A percentile compares a stretch with the other conserved stretches of the same genome.
These are phyloP conservation scores for Melaleuca quinquenervia DNA, from an alignment of 345 rosid species.

Conservation along the genomic window DNA sequence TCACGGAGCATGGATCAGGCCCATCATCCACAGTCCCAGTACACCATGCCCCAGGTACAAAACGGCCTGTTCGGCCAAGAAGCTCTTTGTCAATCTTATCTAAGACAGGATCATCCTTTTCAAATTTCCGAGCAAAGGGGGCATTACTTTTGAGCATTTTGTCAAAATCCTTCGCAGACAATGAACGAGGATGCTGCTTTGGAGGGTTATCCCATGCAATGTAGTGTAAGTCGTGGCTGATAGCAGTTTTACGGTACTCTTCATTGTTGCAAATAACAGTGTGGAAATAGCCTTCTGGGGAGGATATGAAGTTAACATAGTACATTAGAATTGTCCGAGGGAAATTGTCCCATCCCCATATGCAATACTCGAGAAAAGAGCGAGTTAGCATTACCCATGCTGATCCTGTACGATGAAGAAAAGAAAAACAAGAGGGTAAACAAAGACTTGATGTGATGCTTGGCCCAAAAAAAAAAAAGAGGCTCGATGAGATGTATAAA, in stretches of 20 bases:
- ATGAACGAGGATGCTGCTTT: slow-evolving; percentile 71
- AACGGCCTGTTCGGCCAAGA: slow-evolving; percentile 46
- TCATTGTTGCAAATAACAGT: slow-evolving; percentile 73
- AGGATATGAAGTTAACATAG: slow-evolving; percentile 73
- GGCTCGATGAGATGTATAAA: not conserved
- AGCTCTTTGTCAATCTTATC: slow-evolving; percentile 80
- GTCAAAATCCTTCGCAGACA: slow-evolving; percentile 56
- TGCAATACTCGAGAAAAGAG: slow-evolving; percentile 66
- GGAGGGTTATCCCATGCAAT: slow-evolving; percentile 98
- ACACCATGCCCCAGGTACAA: slow-evolving; percentile 83
- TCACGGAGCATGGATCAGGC: slow-evolving; percentile 51
- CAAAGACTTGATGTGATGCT: not conserved
- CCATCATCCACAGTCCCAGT: slow-evolving; percentile 42
- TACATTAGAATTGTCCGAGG: slow-evolving; percentile 81
- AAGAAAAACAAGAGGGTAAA: not conserved
- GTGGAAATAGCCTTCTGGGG: slow-evolving; percentile 97
- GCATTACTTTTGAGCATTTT: slow-evolving; percentile 78
- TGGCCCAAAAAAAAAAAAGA: not conserved
- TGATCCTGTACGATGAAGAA: slow-evolving; percentile 43
- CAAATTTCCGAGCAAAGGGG: slow-evolving; percentile 84
- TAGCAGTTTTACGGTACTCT: slow-evolving; percentile 48
- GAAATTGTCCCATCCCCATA: slow-evolving; percentile 88
- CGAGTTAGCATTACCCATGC: slow-evolving; percentile 79
- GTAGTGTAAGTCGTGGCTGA: slow-evolving; percentile 84
- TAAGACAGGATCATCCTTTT: slow-evolving; percentile 59